Evolutionary conservation across 2,329 filamentous ascomycete genomes (phyloP), one percentile per base, ranked within the genome.

Genomic region (Colletotrichum sublineola): DNA sequence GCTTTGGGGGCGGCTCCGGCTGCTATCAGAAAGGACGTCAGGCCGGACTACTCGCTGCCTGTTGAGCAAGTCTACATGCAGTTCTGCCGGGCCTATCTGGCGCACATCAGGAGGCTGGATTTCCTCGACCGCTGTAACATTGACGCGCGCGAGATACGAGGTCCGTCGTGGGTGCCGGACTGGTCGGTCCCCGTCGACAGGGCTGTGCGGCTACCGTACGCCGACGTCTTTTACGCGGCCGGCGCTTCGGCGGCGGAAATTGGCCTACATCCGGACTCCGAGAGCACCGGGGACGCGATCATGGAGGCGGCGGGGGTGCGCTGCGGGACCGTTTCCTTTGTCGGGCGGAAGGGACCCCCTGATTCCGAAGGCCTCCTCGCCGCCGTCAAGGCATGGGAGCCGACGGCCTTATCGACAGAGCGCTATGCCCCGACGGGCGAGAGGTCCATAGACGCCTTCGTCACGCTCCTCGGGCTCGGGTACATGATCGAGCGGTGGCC

Each of bases 71-170:
- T 57, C 20, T 57, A 57, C 8, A 4, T 31, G 31, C 55, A 57
- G 55, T 57, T 57, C 55, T 57, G 55, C 20, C n/a, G 18, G 55
- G 55, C 55, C 11, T 57, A 57, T 14, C 33, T 57, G 11, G 33
- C 36, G 36, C n/a, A 24, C 14, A 18, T 57, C 9, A 8, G 38
- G 36, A 40, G 55, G 12, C 20, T 57, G 33, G 55, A 57, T n/a
- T 57, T 57, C 33, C 55, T 57, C 8, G 55, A 42, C 55, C 55
- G 55, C n/a, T 57, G 55, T 36, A 57, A 57, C 55, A 15, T 57
- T 12, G 55, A 57, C 20, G 55, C 55, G 5, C 55, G 55, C 14
- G 5, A 18, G 20, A 40, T 57, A 3, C 12, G 36, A 0, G 44
- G 44, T 12, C 60, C 60, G 7, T 48, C 31, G 8, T 63, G 61